Conservation (phyloP, 495 filamentous ascomycete genomes). For the Entonaema liquescens region DNA sequence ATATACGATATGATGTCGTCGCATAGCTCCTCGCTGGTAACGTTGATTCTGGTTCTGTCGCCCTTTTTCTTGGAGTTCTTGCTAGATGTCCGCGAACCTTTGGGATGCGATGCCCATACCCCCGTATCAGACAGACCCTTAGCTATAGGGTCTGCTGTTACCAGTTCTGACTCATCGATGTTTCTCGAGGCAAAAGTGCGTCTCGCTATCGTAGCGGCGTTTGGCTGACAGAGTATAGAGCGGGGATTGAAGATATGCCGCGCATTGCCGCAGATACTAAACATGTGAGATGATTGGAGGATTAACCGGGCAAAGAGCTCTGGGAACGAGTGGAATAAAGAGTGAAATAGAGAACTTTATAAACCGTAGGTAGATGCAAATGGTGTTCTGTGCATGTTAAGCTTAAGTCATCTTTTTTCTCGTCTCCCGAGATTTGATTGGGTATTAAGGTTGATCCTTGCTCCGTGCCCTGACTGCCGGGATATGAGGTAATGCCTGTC, state of each 20-base stretch:
- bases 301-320: background rate
- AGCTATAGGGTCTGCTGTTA: conserved; percentile 24
- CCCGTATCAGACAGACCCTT: conserved; percentile 29
- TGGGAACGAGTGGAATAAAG: background rate
- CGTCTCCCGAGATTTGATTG: too few relatives aligned
- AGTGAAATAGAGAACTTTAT: background rate
- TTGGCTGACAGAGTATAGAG: background rate
- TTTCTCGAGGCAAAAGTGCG: conserved; percentile 3
- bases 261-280: conserved; percentile 33
- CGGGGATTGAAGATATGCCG: conserved; percentile 28
- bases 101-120: conserved; percentile 7
- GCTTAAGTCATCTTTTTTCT: too few relatives aligned
- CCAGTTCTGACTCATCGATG: conserved; percentile 8
- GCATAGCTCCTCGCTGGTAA: conserved; percentile 69
- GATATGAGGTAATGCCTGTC: too few relatives aligned
- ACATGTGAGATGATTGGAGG: conserved; percentile 40
- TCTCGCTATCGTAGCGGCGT: background rate
- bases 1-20: conserved; percentile 55
- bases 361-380: too few relatives aligned
- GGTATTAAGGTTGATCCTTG: too few relatives aligned
- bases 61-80: conserved; percentile 3
- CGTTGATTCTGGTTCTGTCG: conserved; percentile 54
- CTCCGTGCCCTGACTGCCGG: too few relatives aligned
- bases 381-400: too few relatives aligned
- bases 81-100: background rate